phyloP scores from a whole-genome alignment of 2,329 filamentous ascomycete species.

The Monilinia vaccinii-corymbosi region DNA sequence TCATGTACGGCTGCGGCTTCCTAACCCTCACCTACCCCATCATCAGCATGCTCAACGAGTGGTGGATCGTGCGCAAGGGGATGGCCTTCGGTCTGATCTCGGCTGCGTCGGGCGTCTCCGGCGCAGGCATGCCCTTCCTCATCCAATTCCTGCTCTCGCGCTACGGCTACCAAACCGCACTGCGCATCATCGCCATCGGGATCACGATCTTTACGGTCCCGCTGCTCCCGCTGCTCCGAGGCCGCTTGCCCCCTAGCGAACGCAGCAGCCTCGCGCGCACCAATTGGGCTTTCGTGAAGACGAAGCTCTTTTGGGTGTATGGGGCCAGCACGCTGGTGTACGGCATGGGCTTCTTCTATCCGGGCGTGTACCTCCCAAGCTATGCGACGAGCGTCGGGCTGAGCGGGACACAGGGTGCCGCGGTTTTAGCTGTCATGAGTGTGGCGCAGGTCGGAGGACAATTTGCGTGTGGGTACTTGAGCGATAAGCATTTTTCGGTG shows the following conservation, averaged over 20 bases:
- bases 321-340: conserved; percentile 42
- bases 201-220: conserved; percentile 34
- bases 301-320: conserved; percentile 40
- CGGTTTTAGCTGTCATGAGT: conserved; percentile 42
- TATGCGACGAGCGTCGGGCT: conserved; percentile 45
- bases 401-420: conserved; percentile 52
- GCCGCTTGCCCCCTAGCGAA: conserved; percentile 35
- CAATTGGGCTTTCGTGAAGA: conserved; percentile 33
- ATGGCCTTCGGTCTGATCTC: background rate
- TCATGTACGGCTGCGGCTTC: conserved; percentile 52
- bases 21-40: conserved; percentile 46
- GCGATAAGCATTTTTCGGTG: conserved; percentile 37
- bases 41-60: conserved; percentile 51
- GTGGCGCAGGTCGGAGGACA: conserved; percentile 40
- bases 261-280: conserved; percentile 18
- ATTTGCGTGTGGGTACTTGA: conserved; percentile 40
- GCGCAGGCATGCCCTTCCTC: background rate
- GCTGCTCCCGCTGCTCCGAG: conserved; percentile 34
- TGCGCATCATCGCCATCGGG: conserved; percentile 33
- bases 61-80: conserved; percentile 51
- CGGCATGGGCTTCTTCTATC: conserved; percentile 45
- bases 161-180: conserved; percentile 35
- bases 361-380: conserved; percentile 43
- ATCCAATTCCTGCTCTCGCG: conserved; percentile 23
- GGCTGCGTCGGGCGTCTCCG: background rate